Evolutionary conservation across 1,139 yeast genomes (phyloP).

Genomic region (Sugiyamaella japonica): DNA sequence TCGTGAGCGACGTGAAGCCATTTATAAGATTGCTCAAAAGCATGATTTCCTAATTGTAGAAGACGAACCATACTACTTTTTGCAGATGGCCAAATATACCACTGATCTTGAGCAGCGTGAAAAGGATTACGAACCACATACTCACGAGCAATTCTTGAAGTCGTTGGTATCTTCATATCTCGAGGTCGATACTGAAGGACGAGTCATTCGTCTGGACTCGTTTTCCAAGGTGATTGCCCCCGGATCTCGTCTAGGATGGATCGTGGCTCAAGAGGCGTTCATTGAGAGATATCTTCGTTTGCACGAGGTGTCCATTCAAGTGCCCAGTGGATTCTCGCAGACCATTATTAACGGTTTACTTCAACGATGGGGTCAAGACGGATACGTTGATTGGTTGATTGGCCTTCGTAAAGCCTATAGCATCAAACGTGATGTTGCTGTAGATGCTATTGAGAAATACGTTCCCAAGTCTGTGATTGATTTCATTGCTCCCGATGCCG

Average conservation of each 20-base stretch:
- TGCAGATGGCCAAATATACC: slow-evolving; percentile 77
- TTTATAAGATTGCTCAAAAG: slow-evolving; percentile 72
- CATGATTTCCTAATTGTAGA: slow-evolving; percentile 80
- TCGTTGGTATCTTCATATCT: slow-evolving; percentile 78
- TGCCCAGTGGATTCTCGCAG: slow-evolving; percentile 81
- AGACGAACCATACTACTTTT: slow-evolving; percentile 93
- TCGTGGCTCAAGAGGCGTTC: slow-evolving; percentile 67
- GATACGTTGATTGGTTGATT: slow-evolving; percentile 85
- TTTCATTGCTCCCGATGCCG: slow-evolving; percentile 78
- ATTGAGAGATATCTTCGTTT: slow-evolving; percentile 69
- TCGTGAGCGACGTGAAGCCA: slow-evolving; percentile 65
- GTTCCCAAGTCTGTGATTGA: slow-evolving; percentile 59
- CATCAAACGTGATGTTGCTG: slow-evolving; percentile 71
- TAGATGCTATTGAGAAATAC: slow-evolving; percentile 61
- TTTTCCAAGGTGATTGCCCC: slow-evolving; percentile 93
- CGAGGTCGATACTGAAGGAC: slow-evolving; percentile 79
- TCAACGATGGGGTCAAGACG: slow-evolving; percentile 71
- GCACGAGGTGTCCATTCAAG: slow-evolving; percentile 81
- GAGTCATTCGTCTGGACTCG: slow-evolving; percentile 88
- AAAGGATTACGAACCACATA: slow-evolving; percentile 34
- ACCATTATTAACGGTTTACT: slow-evolving; percentile 62
- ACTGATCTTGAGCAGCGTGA: slow-evolving; percentile 35
- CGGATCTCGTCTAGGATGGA: slow-evolving; percentile 89
- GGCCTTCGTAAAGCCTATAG: slow-evolving; percentile 82
- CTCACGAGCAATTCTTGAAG: slow-evolving; percentile 54